phyloP scores from a whole-genome alignment of 2,329 filamentous ascomycete species.

The Triangularia verruculosa region DNA sequence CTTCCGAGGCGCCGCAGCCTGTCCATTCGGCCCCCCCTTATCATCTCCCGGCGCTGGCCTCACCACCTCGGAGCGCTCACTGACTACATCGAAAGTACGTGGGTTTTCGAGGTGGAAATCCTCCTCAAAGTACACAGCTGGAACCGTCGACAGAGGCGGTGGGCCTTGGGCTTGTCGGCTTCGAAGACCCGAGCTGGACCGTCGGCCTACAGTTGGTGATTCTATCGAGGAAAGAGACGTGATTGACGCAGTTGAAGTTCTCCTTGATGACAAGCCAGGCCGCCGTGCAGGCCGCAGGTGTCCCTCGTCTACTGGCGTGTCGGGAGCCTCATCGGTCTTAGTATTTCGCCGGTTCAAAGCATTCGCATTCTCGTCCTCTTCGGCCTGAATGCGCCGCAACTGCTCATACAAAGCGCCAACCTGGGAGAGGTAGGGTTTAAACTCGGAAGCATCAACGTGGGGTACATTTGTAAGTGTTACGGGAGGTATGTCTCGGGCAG shows the following conservation, averaged over 20 bases:
- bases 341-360: constrained; percentile 36
- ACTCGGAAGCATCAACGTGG: constrained; percentile 74
- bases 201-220: constrained; percentile 40
- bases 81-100: constrained; percentile 92
- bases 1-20: constrained; percentile 66
- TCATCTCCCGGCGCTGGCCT: constrained; percentile 58
- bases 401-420: constrained; percentile 87
- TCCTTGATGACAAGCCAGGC: constrained; percentile 36
- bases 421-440: constrained; percentile 79
- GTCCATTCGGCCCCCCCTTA: constrained; percentile 55
- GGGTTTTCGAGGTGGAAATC: constrained; percentile 95
- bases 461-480: constrained; percentile 87
- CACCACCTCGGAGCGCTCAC: constrained; percentile 95
- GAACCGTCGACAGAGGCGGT: constrained; percentile 88
- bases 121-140: constrained; percentile 89
- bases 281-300: constrained; percentile 47
- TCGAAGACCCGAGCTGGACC: constrained; percentile 47
- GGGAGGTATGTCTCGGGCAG: constrained; percentile 84
- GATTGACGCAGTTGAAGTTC: constrained; percentile 45
- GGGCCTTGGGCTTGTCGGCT: constrained; percentile 67
- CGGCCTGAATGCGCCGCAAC: constrained; percentile 78
- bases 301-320: constrained; percentile 39
- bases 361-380: constrained; percentile 59
- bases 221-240: constrained; percentile 52
- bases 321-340: constrained; percentile 43